Percentiles rank a stretch among this genome's conserved stretches.
phyloP scores from a whole-genome alignment of 2,329 filamentous ascomycete genomes.

The Fusarium torulosum region DNA sequence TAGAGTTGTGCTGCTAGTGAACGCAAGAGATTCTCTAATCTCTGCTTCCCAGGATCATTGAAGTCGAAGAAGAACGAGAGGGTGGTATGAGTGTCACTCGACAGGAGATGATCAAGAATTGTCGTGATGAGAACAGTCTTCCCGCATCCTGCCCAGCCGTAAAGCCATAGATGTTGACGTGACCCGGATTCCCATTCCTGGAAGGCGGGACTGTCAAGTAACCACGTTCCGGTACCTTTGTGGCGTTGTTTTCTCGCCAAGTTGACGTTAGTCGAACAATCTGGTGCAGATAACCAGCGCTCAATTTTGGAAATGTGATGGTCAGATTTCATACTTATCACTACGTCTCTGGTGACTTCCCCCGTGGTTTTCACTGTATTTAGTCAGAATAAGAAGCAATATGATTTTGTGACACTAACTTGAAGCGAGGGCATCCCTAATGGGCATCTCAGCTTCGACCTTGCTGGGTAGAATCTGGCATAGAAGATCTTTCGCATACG shows the following conservation, averaged over 20 bases:
- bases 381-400: not conserved
- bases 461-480: too few species aligned
- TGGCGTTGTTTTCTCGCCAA: constrained; percentile 24
- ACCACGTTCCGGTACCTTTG: constrained; percentile 10
- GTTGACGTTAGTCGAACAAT: constrained; percentile 20
- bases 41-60: constrained; percentile 38
- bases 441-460: not conserved
- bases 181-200: not conserved
- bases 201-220: accelerated
- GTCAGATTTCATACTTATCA: not conserved
- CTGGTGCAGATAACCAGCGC: constrained; percentile 28
- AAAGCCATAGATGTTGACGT: not conserved
- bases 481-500: not conserved
- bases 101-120: constrained; percentile 27
- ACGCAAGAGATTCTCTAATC: constrained; percentile 10
- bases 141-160: constrained; percentile 35
- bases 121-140: constrained; percentile 39
- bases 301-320: not conserved
- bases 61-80: not conserved
- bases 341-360: not conserved
- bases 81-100: not conserved
- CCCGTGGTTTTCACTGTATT: not conserved
- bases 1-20: constrained; percentile 28
- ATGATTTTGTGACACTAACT: not conserved
- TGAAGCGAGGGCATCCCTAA: not conserved